These are phyloP conservation scores for Exobasidium rhododendri DNA, from an alignment of 1,284 basidiomycete species.

Conservation along the genomic window DNA sequence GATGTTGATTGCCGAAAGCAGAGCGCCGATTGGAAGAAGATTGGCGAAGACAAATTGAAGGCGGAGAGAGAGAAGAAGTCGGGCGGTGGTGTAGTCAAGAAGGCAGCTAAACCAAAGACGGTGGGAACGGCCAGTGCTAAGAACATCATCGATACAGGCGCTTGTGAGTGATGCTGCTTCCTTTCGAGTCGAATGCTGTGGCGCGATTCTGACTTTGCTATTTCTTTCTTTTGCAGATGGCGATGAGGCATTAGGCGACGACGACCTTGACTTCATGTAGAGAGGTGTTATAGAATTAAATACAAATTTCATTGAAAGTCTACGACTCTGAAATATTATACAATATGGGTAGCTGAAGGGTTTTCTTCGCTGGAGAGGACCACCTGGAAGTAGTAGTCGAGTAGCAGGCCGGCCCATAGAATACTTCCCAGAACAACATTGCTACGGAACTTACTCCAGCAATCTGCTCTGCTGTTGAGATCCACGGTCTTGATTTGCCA, in stretches of 20 bases:
- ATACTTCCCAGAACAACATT: conserved; percentile 86
- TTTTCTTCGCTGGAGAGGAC: background rate
- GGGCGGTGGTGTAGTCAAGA: conserved; percentile 34
- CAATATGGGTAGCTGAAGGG: background rate
- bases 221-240: conserved; percentile 26
- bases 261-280: conserved; percentile 54
- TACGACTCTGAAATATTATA: conserved; percentile 15
- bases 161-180: conserved; percentile 27
- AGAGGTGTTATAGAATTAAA: background rate
- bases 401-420: conserved; percentile 77
- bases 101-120: conserved; percentile 39
- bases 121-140: conserved; percentile 48
- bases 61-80: conserved; percentile 49
- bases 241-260: conserved; percentile 48
- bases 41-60: conserved; percentile 48
- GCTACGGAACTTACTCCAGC: conserved; percentile 84
- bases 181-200: too few relatives aligned
- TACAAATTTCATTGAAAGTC: conserved; percentile 1
- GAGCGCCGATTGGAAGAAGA: conserved; percentile 38
- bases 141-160: conserved; percentile 45
- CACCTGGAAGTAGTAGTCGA: conserved; percentile 65
- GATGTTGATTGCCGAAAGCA: conserved; percentile 49
- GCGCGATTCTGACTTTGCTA: background rate
- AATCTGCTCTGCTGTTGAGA: conserved; percentile 75
- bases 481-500: conserved; percentile 70